Base-by-base conservation (phyloP, 176 grass and related monocot genomes). In the Juncus effusus region DNA sequence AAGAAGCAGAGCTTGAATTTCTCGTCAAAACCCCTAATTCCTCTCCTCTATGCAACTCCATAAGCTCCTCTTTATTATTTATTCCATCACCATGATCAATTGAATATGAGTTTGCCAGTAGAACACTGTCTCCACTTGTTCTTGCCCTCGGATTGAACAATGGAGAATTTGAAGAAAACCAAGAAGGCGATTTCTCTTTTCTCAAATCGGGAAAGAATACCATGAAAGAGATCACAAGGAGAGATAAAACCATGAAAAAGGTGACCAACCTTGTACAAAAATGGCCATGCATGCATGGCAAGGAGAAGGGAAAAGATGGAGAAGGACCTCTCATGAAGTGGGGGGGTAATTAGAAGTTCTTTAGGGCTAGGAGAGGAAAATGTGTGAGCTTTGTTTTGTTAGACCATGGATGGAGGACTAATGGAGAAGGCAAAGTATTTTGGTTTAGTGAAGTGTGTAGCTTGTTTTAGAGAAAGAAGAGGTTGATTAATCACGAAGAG, bases 131-230 rank as follows among this genome's bases (percentile, higher is more conserved):
- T 10, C 44, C 84, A 15, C 8, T 76, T 7, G 69, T 64, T 7
- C 80, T 52, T 13, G 11, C 81, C 12, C 60, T 69, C 9, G 60
- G 61, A 11, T 55, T 70, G 74, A 79, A 14, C 7, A 85, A 73
- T 2, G 76, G 13, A 36, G 75, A 52, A 44, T 70, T 28, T 40
- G 58, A 58, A 63, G 67, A 83, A 77, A 80, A 77, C 47, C 47
- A 51, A 57, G 77, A 79, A 77, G 64, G 28, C 54, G 39, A 44
- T 52, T 35, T 58, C 16, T 64, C 62, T 8, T 60, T 36, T 16
- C 61, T 72, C 10, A 81, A 75, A 84, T 83, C 76, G 51, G 80
- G 5, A 71, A 36, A 9, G 40, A 80, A 13, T 3, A 77, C 37
- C 2, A 64, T 42, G 16, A 67, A 63, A 60, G 86, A 67, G 36